Percentiles rank a stretch among this genome's conserved stretches.
These are phyloP conservation scores for Emmonsiellopsis sp. DNA, from an alignment of 2,329 filamentous ascomycete genomes.

Conservation along the genomic window DNA sequence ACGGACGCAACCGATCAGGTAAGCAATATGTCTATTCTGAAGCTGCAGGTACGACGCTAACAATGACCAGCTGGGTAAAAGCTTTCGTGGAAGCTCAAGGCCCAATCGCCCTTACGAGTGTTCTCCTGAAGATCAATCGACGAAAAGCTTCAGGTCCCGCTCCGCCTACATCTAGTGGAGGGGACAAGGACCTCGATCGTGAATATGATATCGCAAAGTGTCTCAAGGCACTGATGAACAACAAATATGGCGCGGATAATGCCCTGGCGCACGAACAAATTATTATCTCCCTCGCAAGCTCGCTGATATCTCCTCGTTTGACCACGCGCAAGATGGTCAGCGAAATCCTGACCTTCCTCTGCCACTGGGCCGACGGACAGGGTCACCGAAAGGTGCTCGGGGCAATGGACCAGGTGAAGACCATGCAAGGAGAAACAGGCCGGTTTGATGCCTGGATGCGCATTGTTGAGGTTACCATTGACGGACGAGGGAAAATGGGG, in stretches of 20 bases:
- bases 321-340: slow-evolving; percentile 91
- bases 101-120: slow-evolving; percentile 88
- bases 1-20: slow-evolving; percentile 83
- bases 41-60: background rate
- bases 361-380: slow-evolving; percentile 81
- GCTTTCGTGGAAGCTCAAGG: slow-evolving; percentile 95
- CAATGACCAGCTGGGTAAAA: slow-evolving; percentile 66
- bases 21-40: slow-evolving; percentile 8
- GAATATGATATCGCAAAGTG: slow-evolving; percentile 98
- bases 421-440: slow-evolving; percentile 79
- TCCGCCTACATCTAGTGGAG: slow-evolving; percentile 47
- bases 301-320: slow-evolving; percentile 76
- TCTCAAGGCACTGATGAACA: slow-evolving; percentile 96
- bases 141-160: slow-evolving; percentile 66
- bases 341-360: slow-evolving; percentile 91
- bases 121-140: slow-evolving; percentile 87
- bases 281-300: slow-evolving; percentile 75
- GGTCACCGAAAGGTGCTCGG: slow-evolving; percentile 91
- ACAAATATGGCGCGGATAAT: slow-evolving; percentile 97
- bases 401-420: slow-evolving; percentile 85
- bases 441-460: slow-evolving; percentile 99
- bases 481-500: slow-evolving; percentile 97
- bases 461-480: slow-evolving; percentile 91
- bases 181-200: slow-evolving; percentile 73
- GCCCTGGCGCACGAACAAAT: slow-evolving; percentile 84